phyloP scores from a whole-genome alignment of 1,139 yeast genomes.

The Candida albicans region DNA sequence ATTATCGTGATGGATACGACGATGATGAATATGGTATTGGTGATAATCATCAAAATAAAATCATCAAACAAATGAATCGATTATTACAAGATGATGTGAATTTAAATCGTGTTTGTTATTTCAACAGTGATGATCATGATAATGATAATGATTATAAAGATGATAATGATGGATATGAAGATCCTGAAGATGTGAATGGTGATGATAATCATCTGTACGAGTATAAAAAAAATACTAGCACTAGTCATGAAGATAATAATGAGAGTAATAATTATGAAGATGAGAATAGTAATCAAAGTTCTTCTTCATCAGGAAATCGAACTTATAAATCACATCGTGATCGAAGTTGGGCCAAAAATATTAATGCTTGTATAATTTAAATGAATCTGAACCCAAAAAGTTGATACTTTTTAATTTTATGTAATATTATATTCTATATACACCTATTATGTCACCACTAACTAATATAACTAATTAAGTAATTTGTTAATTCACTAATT shows the following conservation, averaged over 20 bases:
- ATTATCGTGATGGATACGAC: conserved; percentile 5
- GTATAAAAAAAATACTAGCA: no score
- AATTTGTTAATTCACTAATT: no score
- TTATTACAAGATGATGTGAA: conserved; percentile 1
- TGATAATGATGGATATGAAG: no score
- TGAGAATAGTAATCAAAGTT: no score
- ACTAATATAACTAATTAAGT: background rate
- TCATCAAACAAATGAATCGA: conserved; percentile 11
- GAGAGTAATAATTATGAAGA: no score
- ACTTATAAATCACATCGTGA: no score
- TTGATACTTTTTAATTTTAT: background rate
- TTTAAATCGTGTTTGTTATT: conserved; percentile 12
- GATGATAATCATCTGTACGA: no score
- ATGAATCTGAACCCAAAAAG: no score
- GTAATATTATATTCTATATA: no score
- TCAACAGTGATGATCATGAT: conserved; percentile 7
- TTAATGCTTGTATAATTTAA: conserved; percentile 13
- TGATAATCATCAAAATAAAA: conserved; percentile 6
- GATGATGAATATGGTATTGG: conserved; percentile 1
- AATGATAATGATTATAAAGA: background rate
- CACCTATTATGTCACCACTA: conserved; percentile 1
- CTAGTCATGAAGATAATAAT: no score
- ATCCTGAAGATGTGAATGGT: no score
- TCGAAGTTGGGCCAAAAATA: background rate
- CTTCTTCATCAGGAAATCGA: no score